Evolutionary conservation across 1,139 yeast species (phyloP).

Genomic region (Kodamaea ohmeri): DNA sequence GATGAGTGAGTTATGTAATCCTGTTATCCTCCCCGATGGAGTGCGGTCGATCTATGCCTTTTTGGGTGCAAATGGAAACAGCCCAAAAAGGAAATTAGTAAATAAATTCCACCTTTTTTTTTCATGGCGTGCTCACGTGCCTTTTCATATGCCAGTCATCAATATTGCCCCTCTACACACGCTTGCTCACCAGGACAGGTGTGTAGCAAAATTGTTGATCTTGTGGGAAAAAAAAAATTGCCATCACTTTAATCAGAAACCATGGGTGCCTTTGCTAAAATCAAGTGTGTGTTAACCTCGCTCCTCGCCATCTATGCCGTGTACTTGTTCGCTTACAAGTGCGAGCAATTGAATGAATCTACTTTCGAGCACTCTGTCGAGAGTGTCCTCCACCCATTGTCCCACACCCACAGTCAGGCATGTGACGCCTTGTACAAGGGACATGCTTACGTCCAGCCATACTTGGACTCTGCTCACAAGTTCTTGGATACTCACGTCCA

Average conservation of each 20-base stretch:
- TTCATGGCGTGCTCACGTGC: not conserved
- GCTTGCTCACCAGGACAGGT: constrained; percentile 1
- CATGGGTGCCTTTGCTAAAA: constrained; percentile 20
- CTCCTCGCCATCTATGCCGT: constrained; percentile 34
- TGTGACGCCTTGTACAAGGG: constrained; percentile 38
- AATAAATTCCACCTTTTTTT: not conserved
- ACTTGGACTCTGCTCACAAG: constrained; percentile 24
- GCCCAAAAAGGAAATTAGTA: constrained; percentile 2
- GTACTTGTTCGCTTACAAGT: constrained; percentile 43
- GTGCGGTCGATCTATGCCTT: not conserved
- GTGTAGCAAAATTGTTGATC: constrained; percentile 3
- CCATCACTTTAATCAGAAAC: constrained; percentile 1
- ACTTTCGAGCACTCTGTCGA: constrained; percentile 30
- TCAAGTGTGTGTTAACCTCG: constrained; percentile 30
- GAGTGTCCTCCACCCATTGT: constrained; percentile 38
- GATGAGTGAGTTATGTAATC: too few species aligned
- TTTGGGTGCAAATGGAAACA: constrained; percentile 4
- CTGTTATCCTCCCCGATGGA: constrained; percentile 1
- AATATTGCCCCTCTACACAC: constrained; percentile 1
- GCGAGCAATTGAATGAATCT: constrained; percentile 35
- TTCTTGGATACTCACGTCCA: constrained; percentile 38
- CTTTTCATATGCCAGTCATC: constrained; percentile 5
- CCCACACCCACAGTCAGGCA: constrained; percentile 33
- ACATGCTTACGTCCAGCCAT: constrained; percentile 32
- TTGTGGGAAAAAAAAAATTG: constrained; percentile 1